Base-by-base conservation (phyloP, 176 grass and related monocot species). In the Musa itinerans region DNA sequence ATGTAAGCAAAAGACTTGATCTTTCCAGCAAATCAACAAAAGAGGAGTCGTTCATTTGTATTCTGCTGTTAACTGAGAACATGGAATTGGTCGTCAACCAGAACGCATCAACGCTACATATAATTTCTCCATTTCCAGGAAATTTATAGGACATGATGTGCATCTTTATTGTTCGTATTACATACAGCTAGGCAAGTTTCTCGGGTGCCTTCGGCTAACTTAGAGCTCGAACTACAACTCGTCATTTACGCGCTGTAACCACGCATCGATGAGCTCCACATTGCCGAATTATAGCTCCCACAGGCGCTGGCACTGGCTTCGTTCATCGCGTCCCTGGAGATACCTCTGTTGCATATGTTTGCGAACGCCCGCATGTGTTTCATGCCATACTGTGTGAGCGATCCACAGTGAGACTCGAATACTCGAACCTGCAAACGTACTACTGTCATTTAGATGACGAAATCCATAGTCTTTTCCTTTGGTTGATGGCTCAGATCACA, bases 361-460 rank as follows among this genome's bases (percentile, higher is more conserved):
- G 94, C 90, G 65, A 93, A 91, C 65, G 86, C 86, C 19, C 94
- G 76, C 83, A 89, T 98, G 73, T 91, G 54, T 56, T 93, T 93
- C 86, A 98, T 93, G 72, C 95, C 90, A n/a, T 91, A 89, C 62
- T 93, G 90, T 72, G 95, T 93, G 11, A 98, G 87, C 8, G 84
- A 84, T 14, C 88, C 90, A 24, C 90, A 98, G 0, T 93, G 86
- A 34, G 84, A 86, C 58, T 98, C 88, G 6, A 89, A 98, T 71
- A 87, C 71, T 20, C 71, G 71, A 23, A 98, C 95, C 90, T 93
- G 78, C 15, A 54, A 9, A 84, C 82, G 48, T 77, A 84, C 64
- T 63, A 55, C 92, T 6, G 3, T 43, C 34, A 43, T 43, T 43
- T 43, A 3, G 34, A 43, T 43, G 34, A 43, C 89, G 67, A 72